Conservation (phyloP, 345 rosid species). For the Lagerstroemia speciosa region DNA sequence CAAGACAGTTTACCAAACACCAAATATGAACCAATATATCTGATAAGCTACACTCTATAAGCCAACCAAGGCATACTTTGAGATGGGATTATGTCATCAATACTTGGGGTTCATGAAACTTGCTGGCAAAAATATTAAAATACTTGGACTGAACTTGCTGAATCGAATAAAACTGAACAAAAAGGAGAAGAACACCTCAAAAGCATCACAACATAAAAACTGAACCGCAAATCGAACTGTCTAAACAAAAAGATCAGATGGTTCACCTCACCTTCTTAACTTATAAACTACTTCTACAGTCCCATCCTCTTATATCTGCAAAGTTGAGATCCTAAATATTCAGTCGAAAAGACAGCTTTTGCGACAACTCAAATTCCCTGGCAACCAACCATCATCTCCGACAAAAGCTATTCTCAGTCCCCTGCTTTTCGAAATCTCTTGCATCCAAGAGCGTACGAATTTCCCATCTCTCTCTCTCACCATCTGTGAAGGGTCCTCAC, state of each 20-base stretch:
- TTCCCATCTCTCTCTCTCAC: neutral
- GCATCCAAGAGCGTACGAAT: neutral
- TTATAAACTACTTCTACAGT: neutral
- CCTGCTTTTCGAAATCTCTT: no score
- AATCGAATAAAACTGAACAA: neutral
- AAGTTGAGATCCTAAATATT: neutral
- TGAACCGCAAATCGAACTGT: neutral
- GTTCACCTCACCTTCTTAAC: neutral
- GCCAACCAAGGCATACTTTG: neutral
- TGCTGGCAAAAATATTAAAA: no score
- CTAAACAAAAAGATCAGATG: neutral
- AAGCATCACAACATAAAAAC: neutral
- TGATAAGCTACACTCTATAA: neutral
- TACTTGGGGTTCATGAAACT: no score
- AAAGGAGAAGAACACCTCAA: neutral
- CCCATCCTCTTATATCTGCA: neutral
- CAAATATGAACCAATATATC: neutral
- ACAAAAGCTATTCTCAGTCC: no score
- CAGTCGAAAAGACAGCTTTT: no score
- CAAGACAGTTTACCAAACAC: neutral
- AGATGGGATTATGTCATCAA: neutral
- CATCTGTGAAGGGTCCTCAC: neutral
- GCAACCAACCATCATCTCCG: no score
- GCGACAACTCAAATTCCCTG: no score
- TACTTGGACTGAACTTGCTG: neutral